These are phyloP conservation scores for Hippophae rhamnoides DNA, from an alignment of 306 rosid species.

Conservation along the genomic window DNA sequence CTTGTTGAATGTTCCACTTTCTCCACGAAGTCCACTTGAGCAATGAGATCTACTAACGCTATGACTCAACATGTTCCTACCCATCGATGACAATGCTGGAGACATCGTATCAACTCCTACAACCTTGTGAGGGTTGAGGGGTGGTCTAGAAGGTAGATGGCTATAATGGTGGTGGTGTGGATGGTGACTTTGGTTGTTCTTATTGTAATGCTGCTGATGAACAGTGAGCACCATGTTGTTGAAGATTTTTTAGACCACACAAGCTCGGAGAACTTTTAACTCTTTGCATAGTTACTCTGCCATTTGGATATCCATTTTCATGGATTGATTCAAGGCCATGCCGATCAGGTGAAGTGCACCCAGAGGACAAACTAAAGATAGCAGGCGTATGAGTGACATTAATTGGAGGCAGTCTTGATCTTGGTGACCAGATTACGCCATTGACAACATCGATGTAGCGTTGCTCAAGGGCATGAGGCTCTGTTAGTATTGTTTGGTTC, in stretches of 20 bases:
- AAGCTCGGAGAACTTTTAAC: slow-evolving; percentile 65
- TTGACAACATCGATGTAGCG: slow-evolving; percentile 70
- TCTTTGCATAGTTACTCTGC: slow-evolving; percentile 27
- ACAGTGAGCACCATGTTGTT: not conserved
- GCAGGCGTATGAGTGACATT: slow-evolving; percentile 5
- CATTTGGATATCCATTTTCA: slow-evolving; percentile 1
- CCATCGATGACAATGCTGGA: slow-evolving; percentile 12
- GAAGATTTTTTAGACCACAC: slow-evolving; percentile 25
- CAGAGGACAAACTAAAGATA: slow-evolving; percentile 25
- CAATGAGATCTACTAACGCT: slow-evolving; percentile 15
- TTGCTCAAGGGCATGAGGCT: slow-evolving; percentile 43
- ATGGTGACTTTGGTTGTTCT: slow-evolving; percentile 6
- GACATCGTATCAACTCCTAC: not conserved
- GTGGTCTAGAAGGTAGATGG: slow-evolving; percentile 12
- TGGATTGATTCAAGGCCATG: slow-evolving; percentile 13
- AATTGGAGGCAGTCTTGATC: slow-evolving; percentile 5
- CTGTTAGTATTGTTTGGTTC: slow-evolving; percentile 19
- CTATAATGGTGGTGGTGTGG: slow-evolving; percentile 8
- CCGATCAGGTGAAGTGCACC: slow-evolving; percentile 60
- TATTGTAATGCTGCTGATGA: slow-evolving; percentile 18
- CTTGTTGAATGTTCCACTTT: slow-evolving; percentile 4
- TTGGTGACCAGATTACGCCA: slow-evolving; percentile 31
- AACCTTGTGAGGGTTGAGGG: slow-evolving; percentile 17
- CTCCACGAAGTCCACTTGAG: slow-evolving; percentile 25
- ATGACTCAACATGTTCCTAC: slow-evolving; percentile 3